Evolutionary conservation across 805 yeast genomes (phyloP), one percentile per base, ranked within the genome.

Genomic region (Yarrowia osloensis): DNA sequence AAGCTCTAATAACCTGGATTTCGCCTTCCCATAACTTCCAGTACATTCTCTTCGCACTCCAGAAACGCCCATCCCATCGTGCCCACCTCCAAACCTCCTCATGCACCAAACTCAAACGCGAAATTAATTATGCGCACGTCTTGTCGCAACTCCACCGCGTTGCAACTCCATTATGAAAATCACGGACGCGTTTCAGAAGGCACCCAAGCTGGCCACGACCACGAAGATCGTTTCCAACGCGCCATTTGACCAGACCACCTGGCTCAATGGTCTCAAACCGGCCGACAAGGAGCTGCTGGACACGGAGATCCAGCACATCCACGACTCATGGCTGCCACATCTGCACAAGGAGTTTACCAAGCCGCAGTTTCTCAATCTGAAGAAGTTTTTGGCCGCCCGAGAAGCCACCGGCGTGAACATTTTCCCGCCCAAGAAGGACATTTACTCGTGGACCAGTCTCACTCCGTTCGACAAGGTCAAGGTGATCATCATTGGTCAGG

Each of bases 401-500:
- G 74, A 78, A 71, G 71, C 75, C 17, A 73, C 77, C 17, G 78
- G 79, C 21, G 82, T 80, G 15, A 81, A 85, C 1, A 81, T 94
- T 0, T 94, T 91, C 77, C 99, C 99, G 1, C 93, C 94, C 0
- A 75, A 79, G 19, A 73, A 83, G 15, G 89, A 90, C 68, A 85
- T 95, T 22, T 95, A 95, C 75, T 90, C 98, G 0, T 95, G 98
- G 98, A 87, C 96, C 1, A 84, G 91, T 35, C 81, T 87, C 19
- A 91, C 98, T 0, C 97, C 97, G 0, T 79, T 94, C 22, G 79
- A 85, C 4, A 76, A 83, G 3, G 89, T 92, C 21, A 87, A 86
- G 73, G 95, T 94, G 29, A 83, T 95, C 1, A 84, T 95, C 13
- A 79, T 95, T 52, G 99, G 99, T 0, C 99, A 95, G 76, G 99